These are phyloP conservation scores for Suillus tomentosus DNA, from an alignment of 768 basidiomycete genomes.

Conservation along the genomic window DNA sequence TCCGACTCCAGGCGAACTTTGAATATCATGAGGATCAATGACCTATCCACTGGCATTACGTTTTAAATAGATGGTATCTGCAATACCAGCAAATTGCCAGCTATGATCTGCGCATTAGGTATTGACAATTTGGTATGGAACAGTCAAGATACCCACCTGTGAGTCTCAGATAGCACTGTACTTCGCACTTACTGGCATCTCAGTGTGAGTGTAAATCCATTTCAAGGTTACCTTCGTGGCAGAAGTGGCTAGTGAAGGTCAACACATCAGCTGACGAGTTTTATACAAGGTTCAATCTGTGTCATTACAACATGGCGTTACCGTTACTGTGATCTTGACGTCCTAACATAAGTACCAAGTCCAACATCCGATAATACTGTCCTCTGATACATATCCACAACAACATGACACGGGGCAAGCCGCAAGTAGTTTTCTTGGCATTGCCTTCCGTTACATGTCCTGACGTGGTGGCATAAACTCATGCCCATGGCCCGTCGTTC, in stretches of 20 bases:
- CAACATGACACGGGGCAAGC: background rate
- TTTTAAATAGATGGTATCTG: background rate
- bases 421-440: background rate
- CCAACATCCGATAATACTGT: background rate
- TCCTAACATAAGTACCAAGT: background rate
- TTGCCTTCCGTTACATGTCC: background rate
- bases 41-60: background rate
- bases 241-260: background rate
- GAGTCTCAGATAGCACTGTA: background rate
- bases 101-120: background rate
- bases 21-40: too few species aligned
- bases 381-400: background rate
- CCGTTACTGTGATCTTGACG: background rate
- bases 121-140: background rate
- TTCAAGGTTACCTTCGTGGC: background rate
- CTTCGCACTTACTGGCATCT: background rate
- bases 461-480: background rate
- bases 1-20: too few species aligned
- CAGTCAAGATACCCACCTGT: background rate
- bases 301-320: background rate
- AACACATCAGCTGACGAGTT: background rate
- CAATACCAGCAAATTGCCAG: background rate
- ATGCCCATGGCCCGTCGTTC: background rate
- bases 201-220: background rate
- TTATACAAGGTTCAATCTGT: background rate